Base-by-base conservation (phyloP, 2,329 filamentous ascomycete species). In the Apiospora phragmitis region DNA sequence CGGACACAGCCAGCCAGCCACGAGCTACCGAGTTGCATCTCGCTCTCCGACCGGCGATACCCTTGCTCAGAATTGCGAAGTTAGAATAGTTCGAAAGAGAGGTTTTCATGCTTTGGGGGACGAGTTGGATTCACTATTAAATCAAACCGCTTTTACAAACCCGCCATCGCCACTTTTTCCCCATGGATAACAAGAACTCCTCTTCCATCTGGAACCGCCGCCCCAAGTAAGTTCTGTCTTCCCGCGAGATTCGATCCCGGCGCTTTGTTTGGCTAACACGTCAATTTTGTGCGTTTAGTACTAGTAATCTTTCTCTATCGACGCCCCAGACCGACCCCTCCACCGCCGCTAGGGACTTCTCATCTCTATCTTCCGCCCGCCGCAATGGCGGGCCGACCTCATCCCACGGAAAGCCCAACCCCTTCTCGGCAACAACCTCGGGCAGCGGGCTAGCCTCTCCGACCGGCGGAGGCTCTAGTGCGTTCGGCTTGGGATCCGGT, bases 401-500 rank as follows among this genome's bases (percentile, higher is more conserved):
- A 75, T 94, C 93, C 77, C 91, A 94, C 80, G 91, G 90, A 78
- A 91, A 91, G 81, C 86, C 88, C 73, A 96, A 94, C 81, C 92
- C 94, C 32, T 95, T 97, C 85, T 86, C 90, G 76, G 89, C 93
- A 75, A 90, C 93, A 67, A 91, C 92, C 72, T 89, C 92, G 77
- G 90, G 89, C 72, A 89, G 87, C 68, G 89, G 88, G 70, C 85
- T 94, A 70, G 88, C 92, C 45, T 95, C 94, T 12, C 94, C 94
- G 18, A 94, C 92, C 16, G 94, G 93, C 38, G 79, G 77, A 42
- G 74, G 70, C 94, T 94, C 79, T 24, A 95, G 92, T 77, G 95
- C 95, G 71, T 99, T 99, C 83, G 95, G 94, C 68, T 86, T 99
- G 72, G 96, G 96, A 51, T 97, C 94, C 24, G 96, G 96, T 76